Evolutionary conservation across 371 early-diverging fungal genomes (phyloP).

Genomic region (Zopfochytrium polystomum): DNA sequence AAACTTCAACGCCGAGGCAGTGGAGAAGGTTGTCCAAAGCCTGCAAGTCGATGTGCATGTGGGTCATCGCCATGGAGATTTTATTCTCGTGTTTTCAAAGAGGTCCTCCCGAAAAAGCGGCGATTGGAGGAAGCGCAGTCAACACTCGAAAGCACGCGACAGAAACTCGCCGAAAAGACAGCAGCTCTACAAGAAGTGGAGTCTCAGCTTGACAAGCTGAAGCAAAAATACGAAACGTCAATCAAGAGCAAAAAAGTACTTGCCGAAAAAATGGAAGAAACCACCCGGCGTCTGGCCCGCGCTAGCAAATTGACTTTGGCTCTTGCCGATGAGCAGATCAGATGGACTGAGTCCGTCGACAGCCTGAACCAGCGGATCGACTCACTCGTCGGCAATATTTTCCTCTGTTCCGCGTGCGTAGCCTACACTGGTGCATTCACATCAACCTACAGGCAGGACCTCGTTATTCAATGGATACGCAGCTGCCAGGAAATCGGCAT

Average conservation of each 20-base stretch:
- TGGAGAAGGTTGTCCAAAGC: conserved; percentile 49
- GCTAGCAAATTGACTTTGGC: conserved; percentile 42
- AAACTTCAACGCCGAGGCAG: conserved; percentile 44
- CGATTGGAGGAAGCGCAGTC: conserved; percentile 45
- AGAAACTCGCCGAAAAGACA: conserved; percentile 45
- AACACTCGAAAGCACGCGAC: conserved; percentile 34
- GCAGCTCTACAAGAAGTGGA: conserved; percentile 46
- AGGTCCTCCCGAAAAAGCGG: conserved; percentile 48
- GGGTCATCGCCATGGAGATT: conserved; percentile 53
- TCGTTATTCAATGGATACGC: conserved; percentile 36
- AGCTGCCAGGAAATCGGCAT: conserved; percentile 38
- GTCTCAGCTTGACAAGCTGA: conserved; percentile 42
- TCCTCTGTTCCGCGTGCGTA: conserved; percentile 41
- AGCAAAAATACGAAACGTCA: conserved; percentile 42
- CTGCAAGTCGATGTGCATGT: conserved; percentile 46
- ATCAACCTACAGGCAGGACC: conserved; percentile 32
- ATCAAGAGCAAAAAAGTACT: conserved; percentile 36
- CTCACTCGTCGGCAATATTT: conserved; percentile 44
- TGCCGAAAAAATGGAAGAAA: conserved; percentile 47
- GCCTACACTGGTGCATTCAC: conserved; percentile 49
- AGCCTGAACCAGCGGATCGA: conserved; percentile 35
- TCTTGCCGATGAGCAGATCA: conserved; percentile 46
- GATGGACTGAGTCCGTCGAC: conserved; percentile 47
- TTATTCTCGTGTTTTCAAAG: conserved; percentile 51
- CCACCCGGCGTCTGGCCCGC: conserved; percentile 36